Conservation (phyloP, 73 alveolate genomes). For the Tetrahymena elliotti region DNA sequence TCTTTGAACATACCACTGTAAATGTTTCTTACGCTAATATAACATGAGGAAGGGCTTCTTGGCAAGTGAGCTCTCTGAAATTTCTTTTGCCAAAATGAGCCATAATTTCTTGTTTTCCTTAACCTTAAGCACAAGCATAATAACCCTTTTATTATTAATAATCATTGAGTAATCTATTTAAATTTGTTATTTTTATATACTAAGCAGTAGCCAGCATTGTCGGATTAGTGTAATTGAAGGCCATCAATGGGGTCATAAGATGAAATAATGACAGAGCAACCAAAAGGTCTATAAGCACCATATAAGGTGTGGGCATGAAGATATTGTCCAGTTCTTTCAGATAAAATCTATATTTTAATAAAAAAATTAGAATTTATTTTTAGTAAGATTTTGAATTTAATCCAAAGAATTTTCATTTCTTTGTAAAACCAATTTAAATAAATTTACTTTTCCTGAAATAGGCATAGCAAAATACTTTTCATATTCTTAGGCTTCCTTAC, state of each 20-base stretch:
- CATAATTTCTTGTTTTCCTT: conserved; percentile 83
- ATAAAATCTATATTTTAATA: conserved; percentile 6
- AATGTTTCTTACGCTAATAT: conserved; percentile 33
- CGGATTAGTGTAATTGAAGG: conserved; percentile 70
- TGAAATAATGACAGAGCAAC: conserved; percentile 50
- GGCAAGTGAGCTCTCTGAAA: conserved; percentile 59
- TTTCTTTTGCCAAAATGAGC: conserved; percentile 87
- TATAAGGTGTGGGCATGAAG: conserved; percentile 77
- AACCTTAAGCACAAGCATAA: conserved; percentile 87
- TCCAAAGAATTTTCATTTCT: too few relatives aligned
- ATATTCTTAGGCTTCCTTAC: conserved; percentile 74
- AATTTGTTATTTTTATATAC: background rate
- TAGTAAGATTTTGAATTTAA: too few relatives aligned
- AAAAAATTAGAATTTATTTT: background rate
- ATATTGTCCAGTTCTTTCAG: conserved; percentile 81
- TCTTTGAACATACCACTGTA: background rate
- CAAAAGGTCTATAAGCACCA: conserved; percentile 80
- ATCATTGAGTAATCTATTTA: too few relatives aligned
- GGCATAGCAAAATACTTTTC: conserved; percentile 68
- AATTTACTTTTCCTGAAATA: conserved; percentile 55
- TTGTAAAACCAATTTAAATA: background rate
- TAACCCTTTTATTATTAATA: conserved; percentile 41
- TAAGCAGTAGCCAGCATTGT: conserved; percentile 76
- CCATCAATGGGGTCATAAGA: conserved; percentile 68
- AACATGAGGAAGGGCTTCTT: conserved; percentile 62